Conservation (phyloP, 305 asterid genomes). For the Fraxinus albicans region DNA sequence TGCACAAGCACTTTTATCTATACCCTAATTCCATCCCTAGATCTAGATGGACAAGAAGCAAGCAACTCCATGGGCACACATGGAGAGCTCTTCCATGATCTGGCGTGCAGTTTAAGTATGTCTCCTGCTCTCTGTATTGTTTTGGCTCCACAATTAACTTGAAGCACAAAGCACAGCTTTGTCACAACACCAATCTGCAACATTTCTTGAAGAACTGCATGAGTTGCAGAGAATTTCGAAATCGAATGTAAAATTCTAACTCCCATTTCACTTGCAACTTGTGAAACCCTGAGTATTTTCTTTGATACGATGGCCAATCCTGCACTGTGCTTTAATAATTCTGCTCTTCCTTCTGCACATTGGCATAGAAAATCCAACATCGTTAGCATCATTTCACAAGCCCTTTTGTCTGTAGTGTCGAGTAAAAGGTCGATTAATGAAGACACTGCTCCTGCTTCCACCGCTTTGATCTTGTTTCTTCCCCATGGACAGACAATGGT, state of each 20-base stretch:
- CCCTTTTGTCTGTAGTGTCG: constrained; percentile 6
- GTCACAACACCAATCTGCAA: constrained; percentile 20
- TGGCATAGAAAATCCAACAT: constrained; percentile 16
- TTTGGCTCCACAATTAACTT: constrained; percentile 16
- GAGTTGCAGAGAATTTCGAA: constrained; percentile 12
- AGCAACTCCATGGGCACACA: constrained; percentile 23
- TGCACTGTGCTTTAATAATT: constrained; percentile 9
- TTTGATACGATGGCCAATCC: constrained; percentile 24
- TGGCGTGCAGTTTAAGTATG: constrained; percentile 22
- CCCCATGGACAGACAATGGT: background rate
- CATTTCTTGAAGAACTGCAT: constrained; percentile 21
- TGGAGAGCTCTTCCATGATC: constrained; percentile 20
- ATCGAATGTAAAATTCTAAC: constrained; percentile 16
- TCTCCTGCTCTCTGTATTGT: constrained; percentile 17
- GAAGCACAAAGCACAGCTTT: constrained; percentile 23
- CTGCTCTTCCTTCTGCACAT: constrained; percentile 28
- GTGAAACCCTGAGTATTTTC: constrained; percentile 18
- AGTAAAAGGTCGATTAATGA: constrained; percentile 16
- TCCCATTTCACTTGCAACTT: constrained; percentile 16
- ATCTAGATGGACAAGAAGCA: constrained; percentile 44
- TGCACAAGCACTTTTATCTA: background rate
- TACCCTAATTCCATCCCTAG: background rate
- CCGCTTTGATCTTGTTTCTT: constrained; percentile 23
- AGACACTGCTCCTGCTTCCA: constrained; percentile 20
- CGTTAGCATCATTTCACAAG: constrained; percentile 17